Conservation (phyloP, 768 basidiomycete species). For the Macrolepiota fuliginosa region DNA sequence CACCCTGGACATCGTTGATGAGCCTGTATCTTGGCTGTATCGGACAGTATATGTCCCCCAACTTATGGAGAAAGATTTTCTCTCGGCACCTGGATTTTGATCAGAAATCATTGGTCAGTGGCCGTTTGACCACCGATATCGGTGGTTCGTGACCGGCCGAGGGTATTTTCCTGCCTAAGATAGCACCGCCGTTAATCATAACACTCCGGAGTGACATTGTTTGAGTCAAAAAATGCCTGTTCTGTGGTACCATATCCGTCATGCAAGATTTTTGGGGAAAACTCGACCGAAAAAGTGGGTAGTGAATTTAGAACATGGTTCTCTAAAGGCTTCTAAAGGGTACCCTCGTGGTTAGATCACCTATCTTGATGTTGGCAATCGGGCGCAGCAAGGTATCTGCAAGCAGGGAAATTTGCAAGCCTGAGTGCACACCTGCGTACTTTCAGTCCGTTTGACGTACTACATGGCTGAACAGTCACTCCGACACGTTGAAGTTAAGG, state of each 20-base stretch:
- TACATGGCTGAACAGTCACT: too few relatives aligned
- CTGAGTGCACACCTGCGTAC: neutral
- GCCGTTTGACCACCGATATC: neutral
- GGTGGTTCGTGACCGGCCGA: neutral
- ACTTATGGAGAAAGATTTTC: neutral
- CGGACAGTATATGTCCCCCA: conserved; percentile 4
- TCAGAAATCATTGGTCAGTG: neutral
- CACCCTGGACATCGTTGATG: conserved; percentile 5
- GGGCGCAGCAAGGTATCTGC: neutral
- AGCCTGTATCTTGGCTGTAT: neutral
- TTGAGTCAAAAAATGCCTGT: neutral
- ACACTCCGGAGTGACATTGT: conserved; percentile 5
- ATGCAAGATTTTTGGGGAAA: neutral
- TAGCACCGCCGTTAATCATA: neutral
- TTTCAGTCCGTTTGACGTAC: too few relatives aligned
- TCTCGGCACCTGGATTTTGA: neutral
- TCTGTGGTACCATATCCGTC: neutral
- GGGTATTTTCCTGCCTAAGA: neutral
- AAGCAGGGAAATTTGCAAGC: neutral
- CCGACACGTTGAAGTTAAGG: too few relatives aligned
- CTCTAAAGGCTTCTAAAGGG: neutral
- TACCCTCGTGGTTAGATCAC: conserved; percentile 3
- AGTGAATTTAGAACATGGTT: neutral
- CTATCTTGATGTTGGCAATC: conserved; percentile 3
- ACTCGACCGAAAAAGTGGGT: neutral